Evolutionary conservation across 495 filamentous ascomycete species (phyloP).

Genomic region (Podospora anserina): DNA sequence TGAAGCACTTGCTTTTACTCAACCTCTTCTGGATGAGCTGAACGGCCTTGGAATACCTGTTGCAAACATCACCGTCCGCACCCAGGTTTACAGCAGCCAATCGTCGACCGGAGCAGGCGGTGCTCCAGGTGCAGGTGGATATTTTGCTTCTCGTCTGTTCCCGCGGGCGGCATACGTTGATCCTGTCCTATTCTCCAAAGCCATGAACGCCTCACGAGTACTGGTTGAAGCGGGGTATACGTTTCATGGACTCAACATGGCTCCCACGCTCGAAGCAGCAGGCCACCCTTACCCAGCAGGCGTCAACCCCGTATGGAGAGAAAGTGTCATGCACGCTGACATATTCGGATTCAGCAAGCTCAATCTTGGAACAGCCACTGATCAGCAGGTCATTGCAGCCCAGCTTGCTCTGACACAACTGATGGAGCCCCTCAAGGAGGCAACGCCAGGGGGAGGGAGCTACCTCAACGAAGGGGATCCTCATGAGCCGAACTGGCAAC

Average conservation of each 20-base stretch:
- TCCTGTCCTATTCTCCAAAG: slow-evolving; percentile 35
- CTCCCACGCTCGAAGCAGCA: slow-evolving; percentile 34
- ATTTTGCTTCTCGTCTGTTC: slow-evolving; percentile 50
- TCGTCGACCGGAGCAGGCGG: slow-evolving; percentile 17
- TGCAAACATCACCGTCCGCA: slow-evolving; percentile 21
- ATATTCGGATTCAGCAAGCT: slow-evolving; percentile 11
- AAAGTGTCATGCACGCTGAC: slow-evolving; percentile 7
- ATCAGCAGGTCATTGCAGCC: slow-evolving; percentile 4
- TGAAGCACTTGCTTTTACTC: slow-evolving; percentile 26
- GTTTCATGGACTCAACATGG: slow-evolving; percentile 47
- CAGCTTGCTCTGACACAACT: slow-evolving; percentile 21
- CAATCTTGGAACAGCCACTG: slow-evolving; percentile 7
- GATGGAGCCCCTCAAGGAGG: slow-evolving; percentile 34
- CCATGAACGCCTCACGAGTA: slow-evolving; percentile 40
- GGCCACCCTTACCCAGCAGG: not conserved
- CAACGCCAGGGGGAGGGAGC: slow-evolving; percentile 37
- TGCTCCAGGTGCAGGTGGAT: slow-evolving; percentile 22
- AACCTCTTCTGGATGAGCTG: slow-evolving; percentile 29
- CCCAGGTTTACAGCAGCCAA: slow-evolving; percentile 18
- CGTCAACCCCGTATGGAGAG: slow-evolving; percentile 5
- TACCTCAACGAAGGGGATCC: slow-evolving; percentile 53
- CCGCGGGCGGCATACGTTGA: slow-evolving; percentile 44
- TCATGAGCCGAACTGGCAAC: slow-evolving; percentile 56
- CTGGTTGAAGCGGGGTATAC: slow-evolving; percentile 41
- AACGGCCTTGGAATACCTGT: slow-evolving; percentile 31